These are phyloP conservation scores for Fusarium continuum DNA, from an alignment of 2,329 filamentous ascomycete species.

Conservation along the genomic window DNA sequence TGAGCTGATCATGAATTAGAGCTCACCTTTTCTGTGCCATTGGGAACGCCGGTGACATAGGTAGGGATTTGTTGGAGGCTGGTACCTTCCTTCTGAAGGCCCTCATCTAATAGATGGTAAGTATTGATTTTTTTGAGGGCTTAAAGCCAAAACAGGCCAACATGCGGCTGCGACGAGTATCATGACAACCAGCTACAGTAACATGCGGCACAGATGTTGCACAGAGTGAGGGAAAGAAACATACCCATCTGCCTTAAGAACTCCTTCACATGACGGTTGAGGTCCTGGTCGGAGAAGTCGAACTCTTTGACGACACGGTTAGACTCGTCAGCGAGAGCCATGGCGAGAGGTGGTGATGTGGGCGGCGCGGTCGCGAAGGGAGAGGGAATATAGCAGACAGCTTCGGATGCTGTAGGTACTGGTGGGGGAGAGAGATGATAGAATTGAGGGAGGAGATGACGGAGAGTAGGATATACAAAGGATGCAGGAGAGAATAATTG, in stretches of 20 bases:
- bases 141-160: constrained; percentile 5
- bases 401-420: constrained; percentile 50
- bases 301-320: constrained; percentile 85
- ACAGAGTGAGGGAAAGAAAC: constrained; percentile 32
- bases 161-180: constrained; percentile 27
- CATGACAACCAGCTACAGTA: constrained; percentile 14
- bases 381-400: constrained; percentile 63
- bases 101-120: constrained; percentile 70
- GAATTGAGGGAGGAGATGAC: constrained; percentile 23
- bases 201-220: constrained; percentile 8
- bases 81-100: constrained; percentile 78
- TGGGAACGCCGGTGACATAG: constrained; percentile 94
- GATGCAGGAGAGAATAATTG: constrained; percentile 33
- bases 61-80: constrained; percentile 96
- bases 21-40: constrained; percentile 93
- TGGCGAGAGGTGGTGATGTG: constrained; percentile 64
- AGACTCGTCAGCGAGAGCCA: constrained; percentile 75
- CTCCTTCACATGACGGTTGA: constrained; percentile 83
- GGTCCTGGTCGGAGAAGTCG: constrained; percentile 79
- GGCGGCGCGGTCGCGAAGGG: constrained; percentile 65
- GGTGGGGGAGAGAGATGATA: constrained; percentile 41
- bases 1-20: constrained; percentile 2
- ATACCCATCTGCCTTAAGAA: constrained; percentile 86
- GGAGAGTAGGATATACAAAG: constrained; percentile 11
- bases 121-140: constrained; percentile 15